Conservation (phyloP, 129 eudicot genomes). For the Flaveria ramosissima region DNA sequence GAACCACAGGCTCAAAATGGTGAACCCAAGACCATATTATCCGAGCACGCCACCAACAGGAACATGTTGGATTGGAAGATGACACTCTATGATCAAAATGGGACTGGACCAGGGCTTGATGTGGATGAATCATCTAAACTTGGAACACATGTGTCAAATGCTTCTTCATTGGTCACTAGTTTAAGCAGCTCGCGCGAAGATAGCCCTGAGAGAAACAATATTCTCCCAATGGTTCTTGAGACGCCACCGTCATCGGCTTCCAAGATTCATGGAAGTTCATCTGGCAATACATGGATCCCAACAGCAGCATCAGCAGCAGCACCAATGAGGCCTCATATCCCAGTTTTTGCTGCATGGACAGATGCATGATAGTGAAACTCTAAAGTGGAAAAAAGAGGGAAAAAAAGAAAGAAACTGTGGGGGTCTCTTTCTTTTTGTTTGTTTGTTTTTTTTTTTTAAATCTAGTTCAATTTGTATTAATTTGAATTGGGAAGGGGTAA, state of each 20-base stretch:
- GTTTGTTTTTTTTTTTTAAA: neutral
- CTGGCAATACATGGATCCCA: conserved; percentile 62
- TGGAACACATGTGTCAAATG: conserved; percentile 47
- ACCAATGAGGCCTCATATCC: conserved; percentile 70
- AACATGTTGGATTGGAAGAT: conserved; percentile 66
- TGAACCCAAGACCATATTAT: conserved; percentile 26
- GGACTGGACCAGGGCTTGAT: conserved; percentile 29
- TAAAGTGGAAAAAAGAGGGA: neutral
- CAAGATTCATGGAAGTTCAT: conserved; percentile 43
- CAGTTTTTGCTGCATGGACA: conserved; percentile 90
- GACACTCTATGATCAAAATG: conserved; percentile 45
- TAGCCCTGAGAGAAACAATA: conserved; percentile 68
- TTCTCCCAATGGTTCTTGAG: conserved; percentile 48
- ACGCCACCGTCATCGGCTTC: conserved; percentile 50
- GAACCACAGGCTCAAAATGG: conserved; percentile 14
- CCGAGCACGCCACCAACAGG: conserved; percentile 31
- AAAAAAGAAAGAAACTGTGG: neutral
- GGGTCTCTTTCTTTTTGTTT: conserved; percentile 24
- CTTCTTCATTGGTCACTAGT: conserved; percentile 67
- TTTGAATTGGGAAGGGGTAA: conserved; percentile 43
- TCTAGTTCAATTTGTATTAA: conserved; percentile 33
- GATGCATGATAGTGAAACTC: conserved; percentile 46
- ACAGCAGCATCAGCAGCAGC: conserved; percentile 28
- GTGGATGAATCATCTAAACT: conserved; percentile 45
- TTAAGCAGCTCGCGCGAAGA: conserved; percentile 74